Base-by-base conservation (phyloP, 139 green algal species). In the Coccomyxa sp. region DNA sequence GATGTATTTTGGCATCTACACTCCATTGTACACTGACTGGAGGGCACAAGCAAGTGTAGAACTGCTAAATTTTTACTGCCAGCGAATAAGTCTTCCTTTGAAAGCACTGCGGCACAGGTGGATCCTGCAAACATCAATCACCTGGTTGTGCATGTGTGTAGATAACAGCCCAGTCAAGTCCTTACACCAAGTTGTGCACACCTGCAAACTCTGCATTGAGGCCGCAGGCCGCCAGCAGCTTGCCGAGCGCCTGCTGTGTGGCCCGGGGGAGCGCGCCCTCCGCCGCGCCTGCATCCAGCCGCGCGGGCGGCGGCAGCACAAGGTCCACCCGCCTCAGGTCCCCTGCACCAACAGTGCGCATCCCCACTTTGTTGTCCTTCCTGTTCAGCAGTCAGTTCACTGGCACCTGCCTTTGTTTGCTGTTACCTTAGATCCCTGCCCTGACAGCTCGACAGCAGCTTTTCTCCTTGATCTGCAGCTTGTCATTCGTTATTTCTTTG, bases 191-290 rank as follows among this genome's bases (percentile, higher is more conserved):
- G 3, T 11, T 51, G 38, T 51, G 38, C 38, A 7, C 38, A 81
- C 45, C 77, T 82, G 14, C 66, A 74, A 58, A 82, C 30, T 16
- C 82, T 58, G 30, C 25, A 58, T 32, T 78, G 68, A 92, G 27
- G 57, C 89, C 89, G 27, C 86, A 88, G 21, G 89, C 89, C 16
- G 68, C 79, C 51, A 92, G 79, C 76, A 92, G 86, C 80, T 87
- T 87, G 79, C 75, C 38, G 28, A 92, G 81, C 38, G 83, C 88
- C 57, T 82, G 82, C 31, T 85, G 86, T n/a, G 84, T 84, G 25
- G 27, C 57, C 13, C 16, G 23, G 4, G 83, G 79, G 28, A 88
- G 45, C 10, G 68, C 67, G 27, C 79, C 77, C 38, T 85, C 81
- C 57, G 81, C 51, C n/a, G 75, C 71, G 16, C 82, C 83, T 0